Conservation (phyloP, 2,329 filamentous ascomycete genomes). For the Alternaria brassicae region DNA sequence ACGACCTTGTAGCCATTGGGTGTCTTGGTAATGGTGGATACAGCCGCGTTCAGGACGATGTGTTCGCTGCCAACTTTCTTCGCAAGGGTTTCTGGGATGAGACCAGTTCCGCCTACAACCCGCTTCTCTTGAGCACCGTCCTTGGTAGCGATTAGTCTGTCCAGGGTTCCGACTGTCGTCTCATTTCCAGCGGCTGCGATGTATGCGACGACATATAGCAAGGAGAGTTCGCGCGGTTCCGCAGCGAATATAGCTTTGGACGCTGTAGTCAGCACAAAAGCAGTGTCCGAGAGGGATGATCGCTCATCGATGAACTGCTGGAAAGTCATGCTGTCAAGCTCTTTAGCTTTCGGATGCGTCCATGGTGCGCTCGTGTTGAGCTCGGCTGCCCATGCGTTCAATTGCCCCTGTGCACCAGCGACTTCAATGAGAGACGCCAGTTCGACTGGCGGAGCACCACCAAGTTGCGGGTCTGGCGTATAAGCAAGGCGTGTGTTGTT, state of each 20-base stretch:
- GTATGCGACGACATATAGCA: slow-evolving; percentile 30
- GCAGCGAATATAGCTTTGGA: slow-evolving; percentile 23
- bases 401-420: slow-evolving; percentile 13
- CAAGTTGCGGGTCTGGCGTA: slow-evolving; percentile 16
- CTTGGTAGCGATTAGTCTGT: slow-evolving; percentile 16
- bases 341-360: slow-evolving; percentile 16
- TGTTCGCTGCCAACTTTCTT: slow-evolving; percentile 21
- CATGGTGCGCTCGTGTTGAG: slow-evolving; percentile 28
- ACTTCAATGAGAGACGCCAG: slow-evolving; percentile 18
- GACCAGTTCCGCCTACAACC: slow-evolving; percentile 30
- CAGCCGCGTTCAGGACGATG: slow-evolving; percentile 27
- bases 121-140: slow-evolving; percentile 29
- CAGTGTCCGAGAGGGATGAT: slow-evolving; percentile 15
- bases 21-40: slow-evolving; percentile 22
- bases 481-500: slow-evolving; percentile 21
- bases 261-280: slow-evolving; percentile 16
- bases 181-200: slow-evolving; percentile 31
- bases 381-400: slow-evolving; percentile 27
- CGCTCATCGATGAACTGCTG: slow-evolving; percentile 12
- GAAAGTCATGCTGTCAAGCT: slow-evolving; percentile 26
- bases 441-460: slow-evolving; percentile 22
- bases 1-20: slow-evolving; percentile 17
- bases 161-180: slow-evolving; percentile 20
- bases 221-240: slow-evolving; percentile 21
- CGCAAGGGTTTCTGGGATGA: slow-evolving; percentile 27